Base-by-base conservation (phyloP, 2,329 filamentous ascomycete genomes). In the Xylaria multiplex region DNA sequence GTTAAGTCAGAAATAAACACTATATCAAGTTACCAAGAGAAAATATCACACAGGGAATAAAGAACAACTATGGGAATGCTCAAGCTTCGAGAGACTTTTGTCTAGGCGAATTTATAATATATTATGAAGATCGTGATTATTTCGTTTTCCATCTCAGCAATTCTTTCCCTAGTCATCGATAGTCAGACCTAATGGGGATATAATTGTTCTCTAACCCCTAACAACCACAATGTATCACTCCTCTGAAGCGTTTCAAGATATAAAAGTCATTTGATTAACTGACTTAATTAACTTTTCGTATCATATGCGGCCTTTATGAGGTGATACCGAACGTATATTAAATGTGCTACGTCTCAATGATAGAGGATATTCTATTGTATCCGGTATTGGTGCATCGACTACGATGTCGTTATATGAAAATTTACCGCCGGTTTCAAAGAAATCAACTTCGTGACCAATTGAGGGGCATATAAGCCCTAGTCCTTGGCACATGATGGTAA, bases 401-500 rank as follows among this genome's bases (percentile, higher is more conserved):
- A 50, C 22, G 24, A 35, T 16, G 8, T 27, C 6, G 2, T 37
- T 30, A 27, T 19, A 24, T 9, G 37, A 14, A 9, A 50, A 24
- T 8, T 24, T 32, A 22, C 5, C 4, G n/a, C 6, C 40, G 4
- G 35, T 53, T 48, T 62, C 30, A 32, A 35, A 65, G 8, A 54
- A 43, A 49, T 58, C 35, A 48, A 37, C 16, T 35, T 49, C 7
- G 24, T 22, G 22, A 42, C 24, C 49, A 24, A 60, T 55, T 58
- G 27, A 48, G 37, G 58, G 9, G 6, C 16, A 8, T 16, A 5
- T 19, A 37, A 27, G 27, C 27, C 32, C 9, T 3, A 16, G 16
- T 22, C 5, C 19, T 48, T 43, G 49, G 54, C 53, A 40, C 30
- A 62, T 49, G 59, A 42, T 13, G 24, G 48, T 14, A 35, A 56